Percentiles rank a stretch among this genome's conserved stretches.
These are phyloP conservation scores for Sanghuangporus baumii DNA, from an alignment of 1,284 basidiomycete species.

Conservation along the genomic window DNA sequence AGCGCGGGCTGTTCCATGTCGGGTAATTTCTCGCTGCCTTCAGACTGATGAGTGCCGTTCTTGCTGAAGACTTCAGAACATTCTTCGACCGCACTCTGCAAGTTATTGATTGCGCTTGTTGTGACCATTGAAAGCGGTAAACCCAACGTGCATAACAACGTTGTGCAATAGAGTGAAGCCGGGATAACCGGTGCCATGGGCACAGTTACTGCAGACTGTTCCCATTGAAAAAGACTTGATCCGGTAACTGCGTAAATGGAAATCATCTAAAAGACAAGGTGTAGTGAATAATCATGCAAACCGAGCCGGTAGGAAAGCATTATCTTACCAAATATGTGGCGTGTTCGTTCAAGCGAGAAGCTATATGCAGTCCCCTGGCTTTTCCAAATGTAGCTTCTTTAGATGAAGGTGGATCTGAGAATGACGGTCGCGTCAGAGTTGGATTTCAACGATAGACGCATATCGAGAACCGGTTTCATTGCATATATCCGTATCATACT, in stretches of 20 bases:
- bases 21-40: not conserved
- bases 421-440: not conserved
- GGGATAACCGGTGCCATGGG: not conserved
- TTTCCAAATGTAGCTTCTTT: not conserved
- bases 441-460: too few relatives aligned
- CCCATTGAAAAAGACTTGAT: not conserved
- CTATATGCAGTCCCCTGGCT: not conserved
- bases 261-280: not conserved
- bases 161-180: not conserved
- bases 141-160: not conserved
- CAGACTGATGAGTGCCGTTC: not conserved
- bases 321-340: not conserved
- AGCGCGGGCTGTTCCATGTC: not conserved
- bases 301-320: not conserved
- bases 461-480: too few relatives aligned
- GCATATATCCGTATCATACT: not conserved
- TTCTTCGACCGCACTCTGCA: not conserved
- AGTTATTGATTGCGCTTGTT: not conserved
- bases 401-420: not conserved
- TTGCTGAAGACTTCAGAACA: not conserved
- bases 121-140: not conserved
- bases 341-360: not conserved
- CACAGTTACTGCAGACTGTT: not conserved
- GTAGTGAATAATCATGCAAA: not conserved
- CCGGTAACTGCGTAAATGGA: not conserved